These are phyloP conservation scores for Tremellales sp. DNA, from an alignment of 1,284 basidiomycete genomes.

Conservation along the genomic window DNA sequence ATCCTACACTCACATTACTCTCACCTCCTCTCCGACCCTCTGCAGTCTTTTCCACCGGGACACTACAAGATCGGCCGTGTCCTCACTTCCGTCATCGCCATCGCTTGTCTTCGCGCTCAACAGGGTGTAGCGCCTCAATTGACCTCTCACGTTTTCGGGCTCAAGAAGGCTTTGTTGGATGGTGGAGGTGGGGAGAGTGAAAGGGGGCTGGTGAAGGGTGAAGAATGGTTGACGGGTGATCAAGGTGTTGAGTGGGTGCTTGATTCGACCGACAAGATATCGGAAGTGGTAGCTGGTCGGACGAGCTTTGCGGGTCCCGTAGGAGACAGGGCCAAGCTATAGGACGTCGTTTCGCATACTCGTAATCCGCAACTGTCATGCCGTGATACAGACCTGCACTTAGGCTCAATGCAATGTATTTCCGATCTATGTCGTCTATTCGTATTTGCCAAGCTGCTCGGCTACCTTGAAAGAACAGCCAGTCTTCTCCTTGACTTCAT, in stretches of 20 bases:
- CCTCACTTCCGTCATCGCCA: slow-evolving; percentile 81
- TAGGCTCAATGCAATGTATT: not conserved
- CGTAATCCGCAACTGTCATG: no score
- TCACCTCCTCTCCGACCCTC: slow-evolving; percentile 71
- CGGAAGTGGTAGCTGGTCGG: slow-evolving; percentile 21
- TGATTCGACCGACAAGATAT: slow-evolving; percentile 69
- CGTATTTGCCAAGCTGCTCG: slow-evolving; percentile 34
- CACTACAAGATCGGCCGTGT: slow-evolving; percentile 62
- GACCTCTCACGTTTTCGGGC: slow-evolving; percentile 85
- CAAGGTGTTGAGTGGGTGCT: slow-evolving; percentile 91
- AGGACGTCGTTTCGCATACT: no score
- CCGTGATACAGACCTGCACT: no score
- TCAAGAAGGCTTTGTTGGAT: slow-evolving; percentile 60
- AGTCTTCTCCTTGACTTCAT: slow-evolving; percentile 81
- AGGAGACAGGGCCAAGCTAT: slow-evolving; percentile 3
- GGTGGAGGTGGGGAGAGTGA: slow-evolving; percentile 57
- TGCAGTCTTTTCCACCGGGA: slow-evolving; percentile 32
- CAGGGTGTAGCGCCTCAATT: slow-evolving; percentile 86
- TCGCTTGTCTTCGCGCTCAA: slow-evolving; percentile 85
- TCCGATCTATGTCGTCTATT: slow-evolving; percentile 4
- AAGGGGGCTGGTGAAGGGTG: slow-evolving; percentile 50
- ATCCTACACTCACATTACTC: slow-evolving; percentile 90
- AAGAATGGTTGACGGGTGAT: slow-evolving; percentile 83
- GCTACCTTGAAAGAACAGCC: slow-evolving; percentile 66
- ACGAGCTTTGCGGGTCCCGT: slow-evolving; percentile 22